Conservation (phyloP, 129 eudicot genomes). For the Cynara cardunculus region DNA sequence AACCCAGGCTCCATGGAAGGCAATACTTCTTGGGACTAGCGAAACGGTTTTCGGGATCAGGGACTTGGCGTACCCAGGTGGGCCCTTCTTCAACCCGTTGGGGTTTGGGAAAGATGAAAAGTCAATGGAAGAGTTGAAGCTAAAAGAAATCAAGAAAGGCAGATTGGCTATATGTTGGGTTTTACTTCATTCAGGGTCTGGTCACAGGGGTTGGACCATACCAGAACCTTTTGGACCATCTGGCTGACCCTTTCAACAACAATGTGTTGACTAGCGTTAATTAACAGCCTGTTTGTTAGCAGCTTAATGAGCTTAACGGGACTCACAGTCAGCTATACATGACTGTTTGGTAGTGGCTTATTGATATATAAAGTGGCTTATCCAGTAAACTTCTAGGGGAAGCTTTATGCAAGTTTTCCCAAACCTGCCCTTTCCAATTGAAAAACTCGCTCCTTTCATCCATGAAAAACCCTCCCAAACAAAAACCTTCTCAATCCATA, state of each 20-base stretch:
- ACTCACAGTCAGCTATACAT: too few relatives aligned
- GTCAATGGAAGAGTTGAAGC: slow-evolving; percentile 61
- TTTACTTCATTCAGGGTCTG: slow-evolving; percentile 9
- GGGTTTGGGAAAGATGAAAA: slow-evolving; percentile 96
- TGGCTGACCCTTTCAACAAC: slow-evolving; percentile 26
- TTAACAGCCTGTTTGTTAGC: too few relatives aligned
- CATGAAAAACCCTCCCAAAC: too few relatives aligned
- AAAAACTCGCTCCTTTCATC: too few relatives aligned
- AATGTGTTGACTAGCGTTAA: slow-evolving; percentile 14
- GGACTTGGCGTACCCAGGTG: slow-evolving; percentile 96
- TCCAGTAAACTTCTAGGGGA: too few relatives aligned
- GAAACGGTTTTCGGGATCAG: slow-evolving; percentile 75
- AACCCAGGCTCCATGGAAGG: slow-evolving; percentile 97
- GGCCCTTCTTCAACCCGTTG: slow-evolving; percentile 87
- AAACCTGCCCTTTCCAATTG: too few relatives aligned
- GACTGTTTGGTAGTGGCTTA: too few relatives aligned
- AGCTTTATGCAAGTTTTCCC: too few relatives aligned
- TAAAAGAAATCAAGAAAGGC: slow-evolving; percentile 34
- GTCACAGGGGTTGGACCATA: not conserved
- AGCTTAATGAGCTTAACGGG: too few relatives aligned
- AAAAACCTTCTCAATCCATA: too few relatives aligned
- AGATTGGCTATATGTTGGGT: slow-evolving; percentile 94
- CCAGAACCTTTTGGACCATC: slow-evolving; percentile 22
- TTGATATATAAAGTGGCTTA: too few relatives aligned
- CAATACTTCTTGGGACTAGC: slow-evolving; percentile 92